Percentiles rank a stretch among this genome's conserved stretches.
Conservation (phyloP, 495 filamentous ascomycete species). For the Penicillium paradoxum region DNA sequence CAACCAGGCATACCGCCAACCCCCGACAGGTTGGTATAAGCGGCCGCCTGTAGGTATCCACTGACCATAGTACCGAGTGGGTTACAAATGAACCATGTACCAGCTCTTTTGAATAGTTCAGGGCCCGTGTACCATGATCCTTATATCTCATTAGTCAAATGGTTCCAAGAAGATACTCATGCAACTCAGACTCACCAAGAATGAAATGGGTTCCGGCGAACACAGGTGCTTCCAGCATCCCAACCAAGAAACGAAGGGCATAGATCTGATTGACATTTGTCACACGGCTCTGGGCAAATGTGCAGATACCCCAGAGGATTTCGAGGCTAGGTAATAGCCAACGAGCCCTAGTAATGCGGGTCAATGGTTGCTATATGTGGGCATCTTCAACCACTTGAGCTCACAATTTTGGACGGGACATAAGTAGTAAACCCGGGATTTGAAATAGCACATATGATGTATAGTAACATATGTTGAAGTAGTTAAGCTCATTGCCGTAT, state of each 20-base stretch:
- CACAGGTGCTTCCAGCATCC: slow-evolving; percentile 38
- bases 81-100: slow-evolving; percentile 37
- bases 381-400: background rate
- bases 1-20: slow-evolving; percentile 44
- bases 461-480: slow-evolving; percentile 38
- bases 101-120: slow-evolving; percentile 36
- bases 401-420: slow-evolving; percentile 34
- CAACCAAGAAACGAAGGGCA: slow-evolving; percentile 52
- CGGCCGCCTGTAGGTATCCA: slow-evolving; percentile 42
- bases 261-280: slow-evolving; percentile 37
- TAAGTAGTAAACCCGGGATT: slow-evolving; percentile 30
- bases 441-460: slow-evolving; percentile 39
- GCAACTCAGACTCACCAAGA: slow-evolving; percentile 18
- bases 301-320: slow-evolving; percentile 26
- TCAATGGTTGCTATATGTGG: background rate
- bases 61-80: slow-evolving; percentile 34
- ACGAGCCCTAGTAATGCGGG: slow-evolving; percentile 22
- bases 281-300: slow-evolving; percentile 35
- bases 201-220: slow-evolving; percentile 43
- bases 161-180: background rate
- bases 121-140: slow-evolving; percentile 39
- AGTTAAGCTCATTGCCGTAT: slow-evolving; percentile 50
- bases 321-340: slow-evolving; percentile 34
- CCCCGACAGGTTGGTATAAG: slow-evolving; percentile 43
- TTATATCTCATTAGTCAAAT: slow-evolving; percentile 2